Evolutionary conservation across 1,284 basidiomycete species (phyloP).

Genomic region (Fomitopsis pinicola): DNA sequence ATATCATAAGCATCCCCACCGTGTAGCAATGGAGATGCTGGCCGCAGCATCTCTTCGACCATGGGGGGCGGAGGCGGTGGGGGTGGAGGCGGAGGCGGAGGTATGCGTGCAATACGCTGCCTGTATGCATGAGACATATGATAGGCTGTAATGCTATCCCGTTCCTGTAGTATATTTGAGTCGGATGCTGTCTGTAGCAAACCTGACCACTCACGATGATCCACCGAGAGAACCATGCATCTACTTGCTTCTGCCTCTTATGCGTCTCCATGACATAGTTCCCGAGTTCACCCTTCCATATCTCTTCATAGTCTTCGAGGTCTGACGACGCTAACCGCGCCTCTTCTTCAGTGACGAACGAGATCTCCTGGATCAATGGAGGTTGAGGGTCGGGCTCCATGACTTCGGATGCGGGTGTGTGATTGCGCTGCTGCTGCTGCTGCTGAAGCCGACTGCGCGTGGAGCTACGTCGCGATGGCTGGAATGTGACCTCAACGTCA

Average conservation of each 20-base stretch:
- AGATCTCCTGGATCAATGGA: constrained; percentile 23
- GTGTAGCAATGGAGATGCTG: constrained; percentile 14
- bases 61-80: constrained; percentile 35
- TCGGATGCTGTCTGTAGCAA: constrained; percentile 8
- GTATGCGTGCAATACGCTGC: constrained; percentile 58
- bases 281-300: constrained; percentile 66
- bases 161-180: constrained; percentile 44
- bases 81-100: constrained; percentile 48
- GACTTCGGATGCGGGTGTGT: constrained; percentile 30
- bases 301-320: constrained; percentile 70
- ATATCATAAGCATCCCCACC: constrained; percentile 20
- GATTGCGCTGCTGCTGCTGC: constrained; percentile 24
- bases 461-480: constrained; percentile 39
- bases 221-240: constrained; percentile 65
- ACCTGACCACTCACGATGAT: constrained; percentile 42
- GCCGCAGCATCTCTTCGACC: constrained; percentile 37
- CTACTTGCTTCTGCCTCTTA: constrained; percentile 64
- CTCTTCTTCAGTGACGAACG: constrained; percentile 43
- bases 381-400: constrained; percentile 26
- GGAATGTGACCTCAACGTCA: constrained; percentile 4
- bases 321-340: constrained; percentile 58
- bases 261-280: constrained; percentile 68
- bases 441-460: constrained; percentile 36
- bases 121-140: constrained; percentile 63
- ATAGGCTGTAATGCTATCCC: constrained; percentile 57